phyloP scores from a whole-genome alignment of 1,284 basidiomycete genomes.

The Microbotryum scabiosae region DNA sequence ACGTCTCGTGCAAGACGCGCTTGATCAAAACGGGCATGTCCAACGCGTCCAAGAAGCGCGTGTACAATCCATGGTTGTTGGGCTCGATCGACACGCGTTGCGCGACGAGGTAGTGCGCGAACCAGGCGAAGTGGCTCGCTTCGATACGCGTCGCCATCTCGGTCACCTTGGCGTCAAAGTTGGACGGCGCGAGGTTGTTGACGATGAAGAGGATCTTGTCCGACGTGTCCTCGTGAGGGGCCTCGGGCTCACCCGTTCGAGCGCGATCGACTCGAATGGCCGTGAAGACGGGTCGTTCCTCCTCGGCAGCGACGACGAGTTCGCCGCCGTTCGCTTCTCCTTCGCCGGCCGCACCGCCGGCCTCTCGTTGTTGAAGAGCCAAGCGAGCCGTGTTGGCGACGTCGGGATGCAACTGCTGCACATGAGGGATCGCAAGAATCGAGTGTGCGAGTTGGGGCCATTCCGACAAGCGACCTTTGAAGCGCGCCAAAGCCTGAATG shows the following conservation, averaged over 20 bases:
- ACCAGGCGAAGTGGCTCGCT: slow-evolving; percentile 81
- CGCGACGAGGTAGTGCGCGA: slow-evolving; percentile 93
- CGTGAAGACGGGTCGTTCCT: slow-evolving; percentile 52
- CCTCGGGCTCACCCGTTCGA: slow-evolving; percentile 46
- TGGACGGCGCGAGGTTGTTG: slow-evolving; percentile 92
- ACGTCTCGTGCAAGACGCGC: slow-evolving; percentile 86
- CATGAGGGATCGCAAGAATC: slow-evolving; percentile 74
- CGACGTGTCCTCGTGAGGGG: slow-evolving; percentile 76
- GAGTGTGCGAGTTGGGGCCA: slow-evolving; percentile 92
- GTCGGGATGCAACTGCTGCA: slow-evolving; percentile 79
- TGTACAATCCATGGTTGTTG: slow-evolving; percentile 93
- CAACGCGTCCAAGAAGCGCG: slow-evolving; percentile 81
- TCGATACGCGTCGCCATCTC: slow-evolving; percentile 78
- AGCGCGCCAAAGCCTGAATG: slow-evolving; percentile 77
- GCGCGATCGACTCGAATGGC: slow-evolving; percentile 49
- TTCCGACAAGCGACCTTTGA: slow-evolving; percentile 78
- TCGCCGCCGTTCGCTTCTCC: not conserved
- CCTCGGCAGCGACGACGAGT: slow-evolving; percentile 16
- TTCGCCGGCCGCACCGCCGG: slow-evolving; percentile 34
- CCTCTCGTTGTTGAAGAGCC: slow-evolving; percentile 49
- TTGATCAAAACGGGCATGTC: slow-evolving; percentile 55
- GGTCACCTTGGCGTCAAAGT: slow-evolving; percentile 75
- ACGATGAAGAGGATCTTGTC: slow-evolving; percentile 97
- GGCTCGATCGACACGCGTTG: slow-evolving; percentile 93
- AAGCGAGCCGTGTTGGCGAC: slow-evolving; percentile 66